Evolutionary conservation across 345 rosid genomes (phyloP).

Genomic region (Isatis tinctoria): DNA sequence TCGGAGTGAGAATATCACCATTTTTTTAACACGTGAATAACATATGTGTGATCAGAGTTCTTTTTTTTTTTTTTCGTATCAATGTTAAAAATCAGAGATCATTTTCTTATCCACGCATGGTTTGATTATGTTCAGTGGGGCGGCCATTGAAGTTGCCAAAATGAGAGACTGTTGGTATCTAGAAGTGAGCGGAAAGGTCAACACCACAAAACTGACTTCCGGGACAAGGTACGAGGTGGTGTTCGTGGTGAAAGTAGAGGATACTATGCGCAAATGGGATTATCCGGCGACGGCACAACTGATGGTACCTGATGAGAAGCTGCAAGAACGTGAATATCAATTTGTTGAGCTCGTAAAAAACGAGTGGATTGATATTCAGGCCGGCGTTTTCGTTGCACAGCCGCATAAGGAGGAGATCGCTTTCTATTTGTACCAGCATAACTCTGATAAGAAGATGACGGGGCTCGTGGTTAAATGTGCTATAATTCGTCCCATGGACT

Average conservation of each 20-base stretch:
- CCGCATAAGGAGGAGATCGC: constrained; percentile 16
- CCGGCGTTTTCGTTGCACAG: constrained; percentile 31
- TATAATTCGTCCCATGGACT: constrained; percentile 34
- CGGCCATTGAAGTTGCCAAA: constrained; percentile 39
- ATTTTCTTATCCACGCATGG: not conserved
- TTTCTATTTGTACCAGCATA: constrained; percentile 36
- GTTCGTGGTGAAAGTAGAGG: constrained; percentile 39
- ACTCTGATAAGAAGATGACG: constrained; percentile 31
- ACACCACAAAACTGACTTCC: constrained; percentile 36
- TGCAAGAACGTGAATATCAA: not conserved
- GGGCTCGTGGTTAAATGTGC: constrained; percentile 53
- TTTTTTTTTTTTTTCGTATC: no score
- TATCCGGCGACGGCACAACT: constrained; percentile 38
- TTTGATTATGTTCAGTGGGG: not conserved
- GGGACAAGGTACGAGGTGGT: constrained; percentile 36
- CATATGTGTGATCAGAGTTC: no score
- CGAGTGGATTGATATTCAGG: constrained; percentile 47
- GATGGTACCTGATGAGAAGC: not conserved
- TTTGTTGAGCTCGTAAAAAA: constrained; percentile 14
- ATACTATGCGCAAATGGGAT: constrained; percentile 40
- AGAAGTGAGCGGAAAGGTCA: constrained; percentile 33
- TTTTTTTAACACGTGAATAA: no score
- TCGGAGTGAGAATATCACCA: no score
- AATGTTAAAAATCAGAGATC: no score
- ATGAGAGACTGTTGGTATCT: constrained; percentile 45